Evolutionary conservation across 176 grass and related monocot genomes (phyloP).

Genomic region (Oryza glaberrima): DNA sequence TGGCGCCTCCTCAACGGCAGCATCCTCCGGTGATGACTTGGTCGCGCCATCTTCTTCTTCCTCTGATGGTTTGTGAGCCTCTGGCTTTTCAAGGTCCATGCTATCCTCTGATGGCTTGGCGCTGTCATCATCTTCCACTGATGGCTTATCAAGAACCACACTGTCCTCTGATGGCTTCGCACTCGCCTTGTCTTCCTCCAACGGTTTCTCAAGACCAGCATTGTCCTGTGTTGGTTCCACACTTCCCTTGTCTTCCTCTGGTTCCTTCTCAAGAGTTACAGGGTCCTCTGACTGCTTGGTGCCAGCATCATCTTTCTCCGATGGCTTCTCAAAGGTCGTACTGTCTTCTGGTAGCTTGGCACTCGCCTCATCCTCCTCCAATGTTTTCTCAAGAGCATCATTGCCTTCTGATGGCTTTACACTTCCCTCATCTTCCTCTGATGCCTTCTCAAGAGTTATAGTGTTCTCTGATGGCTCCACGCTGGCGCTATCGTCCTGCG

Average conservation of each 20-base stretch:
- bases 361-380: constrained; percentile 12
- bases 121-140: constrained; percentile 7
- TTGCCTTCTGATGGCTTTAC: constrained; percentile 36
- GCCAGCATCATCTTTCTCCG: not conserved
- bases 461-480: constrained; percentile 37
- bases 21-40: not conserved
- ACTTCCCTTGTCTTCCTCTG: constrained; percentile 30
- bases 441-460: constrained; percentile 12
- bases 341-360: constrained; percentile 6
- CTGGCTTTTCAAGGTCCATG: constrained; percentile 19
- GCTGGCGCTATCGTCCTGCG: not conserved
- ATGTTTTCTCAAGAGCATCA: constrained; percentile 2
- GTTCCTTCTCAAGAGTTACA: constrained; percentile 7
- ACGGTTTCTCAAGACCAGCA: constrained; percentile 5
- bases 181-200: constrained; percentile 11
- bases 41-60: constrained; percentile 30
- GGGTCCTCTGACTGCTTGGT: constrained; percentile 40
- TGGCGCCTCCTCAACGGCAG: not conserved
- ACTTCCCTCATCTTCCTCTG: constrained; percentile 32
- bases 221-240: constrained; percentile 33
- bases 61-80: constrained; percentile 11
- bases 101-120: constrained; percentile 37
- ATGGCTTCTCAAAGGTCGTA: constrained; percentile 15
- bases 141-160: constrained; percentile 3
- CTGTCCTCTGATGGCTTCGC: constrained; percentile 13